Evolutionary conservation across 225 moss, liverwort and hornwort genomes (phyloP).

Genomic region (Thuidium tamariscinum): DNA sequence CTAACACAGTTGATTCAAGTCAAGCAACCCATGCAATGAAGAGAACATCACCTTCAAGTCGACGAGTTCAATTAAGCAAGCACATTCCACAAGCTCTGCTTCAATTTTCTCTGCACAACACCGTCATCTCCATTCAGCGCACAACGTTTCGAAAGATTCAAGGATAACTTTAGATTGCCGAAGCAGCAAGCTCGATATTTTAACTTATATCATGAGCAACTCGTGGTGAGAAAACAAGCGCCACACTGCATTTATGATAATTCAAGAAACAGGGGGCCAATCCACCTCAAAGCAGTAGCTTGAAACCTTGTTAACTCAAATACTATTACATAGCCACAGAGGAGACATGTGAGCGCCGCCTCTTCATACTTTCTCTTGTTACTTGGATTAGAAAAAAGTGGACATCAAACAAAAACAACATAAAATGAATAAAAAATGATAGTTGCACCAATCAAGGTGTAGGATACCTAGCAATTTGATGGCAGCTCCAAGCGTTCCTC

Average conservation of each 20-base stretch:
- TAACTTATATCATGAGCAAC: not conserved
- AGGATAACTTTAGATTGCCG: not conserved
- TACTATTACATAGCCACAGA: not conserved
- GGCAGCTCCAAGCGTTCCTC: slow-evolving; percentile 91
- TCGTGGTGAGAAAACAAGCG: not conserved
- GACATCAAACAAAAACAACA: not conserved
- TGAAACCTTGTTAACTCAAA: not conserved
- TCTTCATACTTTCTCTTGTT: not conserved
- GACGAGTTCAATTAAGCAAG: slow-evolving; percentile 72
- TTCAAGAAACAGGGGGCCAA: not conserved
- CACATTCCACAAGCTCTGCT: slow-evolving; percentile 81
- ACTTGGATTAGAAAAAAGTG: not conserved
- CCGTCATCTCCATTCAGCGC: not conserved
- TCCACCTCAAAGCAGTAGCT: not conserved
- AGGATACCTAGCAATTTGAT: slow-evolving; percentile 58
- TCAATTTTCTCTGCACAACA: slow-evolving; percentile 52
- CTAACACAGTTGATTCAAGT: not conserved
- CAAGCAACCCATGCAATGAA: not conserved
- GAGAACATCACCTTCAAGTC: slow-evolving; percentile 55
- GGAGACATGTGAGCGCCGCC: not conserved
- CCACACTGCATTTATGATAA: not conserved
- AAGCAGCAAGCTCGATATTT: not conserved
- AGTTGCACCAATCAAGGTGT: not conserved
- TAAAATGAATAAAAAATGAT: not conserved
- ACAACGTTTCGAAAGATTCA: not conserved